phyloP scores from a whole-genome alignment of 2,329 filamentous ascomycete genomes.

The Nemania sp. region DNA sequence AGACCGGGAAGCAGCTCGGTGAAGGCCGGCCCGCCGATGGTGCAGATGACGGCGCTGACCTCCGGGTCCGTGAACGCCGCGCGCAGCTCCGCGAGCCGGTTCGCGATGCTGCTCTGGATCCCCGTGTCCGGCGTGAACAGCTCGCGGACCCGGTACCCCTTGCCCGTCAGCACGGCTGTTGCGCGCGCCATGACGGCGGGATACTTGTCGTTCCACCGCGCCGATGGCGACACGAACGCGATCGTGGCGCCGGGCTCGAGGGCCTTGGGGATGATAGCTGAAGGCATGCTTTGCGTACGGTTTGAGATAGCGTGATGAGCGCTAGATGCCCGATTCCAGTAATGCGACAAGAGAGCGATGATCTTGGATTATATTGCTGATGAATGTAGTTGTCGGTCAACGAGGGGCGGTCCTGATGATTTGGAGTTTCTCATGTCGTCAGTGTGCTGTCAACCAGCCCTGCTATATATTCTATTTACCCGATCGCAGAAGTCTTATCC shows the following conservation, averaged over 20 bases:
- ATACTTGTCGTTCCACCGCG: constrained; percentile 42
- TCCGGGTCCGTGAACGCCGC: constrained; percentile 44
- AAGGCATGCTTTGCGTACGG: constrained; percentile 21
- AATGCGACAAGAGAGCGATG: no score
- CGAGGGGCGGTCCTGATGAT: no score
- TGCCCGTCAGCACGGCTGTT: constrained; percentile 35
- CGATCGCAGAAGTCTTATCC: no score
- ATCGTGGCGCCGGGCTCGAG: constrained; percentile 45
- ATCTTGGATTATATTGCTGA: no score
- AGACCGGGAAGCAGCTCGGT: constrained; percentile 48
- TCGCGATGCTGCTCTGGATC: constrained; percentile 42
- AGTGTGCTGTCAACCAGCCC: no score
- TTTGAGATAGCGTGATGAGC: no score
- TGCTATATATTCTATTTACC: no score
- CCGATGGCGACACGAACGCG: constrained; percentile 48
- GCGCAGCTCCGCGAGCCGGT: constrained; percentile 46
- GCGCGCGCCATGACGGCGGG: constrained; percentile 41
- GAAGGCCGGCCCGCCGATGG: constrained; percentile 46
- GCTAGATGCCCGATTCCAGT: no score
- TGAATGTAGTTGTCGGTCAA: no score
- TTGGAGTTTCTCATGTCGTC: no score
- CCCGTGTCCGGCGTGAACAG: constrained; percentile 41
- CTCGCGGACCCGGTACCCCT: constrained; percentile 43
- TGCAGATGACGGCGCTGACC: constrained; percentile 46
- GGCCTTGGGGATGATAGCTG: constrained; percentile 31